These are phyloP conservation scores for Flaveria floridana DNA, from an alignment of 140 eudicot species.

Conservation along the genomic window DNA sequence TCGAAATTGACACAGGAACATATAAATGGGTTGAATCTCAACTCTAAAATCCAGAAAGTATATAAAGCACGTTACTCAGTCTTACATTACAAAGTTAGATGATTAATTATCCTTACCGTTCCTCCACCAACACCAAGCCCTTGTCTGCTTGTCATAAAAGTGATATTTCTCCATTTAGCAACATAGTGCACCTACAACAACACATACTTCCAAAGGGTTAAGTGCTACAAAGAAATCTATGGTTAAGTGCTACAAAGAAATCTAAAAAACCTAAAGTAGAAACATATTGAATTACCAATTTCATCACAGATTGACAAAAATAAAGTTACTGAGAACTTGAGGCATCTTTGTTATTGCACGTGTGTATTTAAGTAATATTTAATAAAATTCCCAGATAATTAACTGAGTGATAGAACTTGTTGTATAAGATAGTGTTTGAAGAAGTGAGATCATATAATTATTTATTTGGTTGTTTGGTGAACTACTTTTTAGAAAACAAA, in stretches of 20 bases:
- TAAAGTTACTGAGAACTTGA: slow-evolving; percentile 5
- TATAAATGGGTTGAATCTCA: not conserved
- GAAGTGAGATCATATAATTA: not conserved
- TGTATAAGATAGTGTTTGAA: not conserved
- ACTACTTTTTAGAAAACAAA: not conserved
- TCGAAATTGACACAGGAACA: not conserved
- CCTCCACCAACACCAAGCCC: slow-evolving; percentile 98
- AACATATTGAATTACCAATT: not conserved
- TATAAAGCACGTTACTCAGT: not conserved
- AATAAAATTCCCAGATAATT: not conserved
- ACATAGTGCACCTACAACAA: slow-evolving; percentile 91
- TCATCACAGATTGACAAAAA: not conserved
- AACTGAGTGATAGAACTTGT: not conserved
- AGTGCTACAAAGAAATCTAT: not conserved
- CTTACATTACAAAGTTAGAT: slow-evolving; percentile 7
- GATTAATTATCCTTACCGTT: slow-evolving; percentile 56
- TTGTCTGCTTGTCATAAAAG: slow-evolving; percentile 97
- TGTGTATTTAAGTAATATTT: not conserved
- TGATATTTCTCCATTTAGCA: slow-evolving; percentile 91
- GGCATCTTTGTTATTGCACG: not conserved
- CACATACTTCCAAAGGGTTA: slow-evolving; percentile 1
- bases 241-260: not conserved
- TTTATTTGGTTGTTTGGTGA: not conserved
- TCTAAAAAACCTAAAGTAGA: not conserved
- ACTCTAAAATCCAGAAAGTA: not conserved